Base-by-base conservation (phyloP, 2,329 filamentous ascomycete genomes). In the Amylocarpus encephaloides region DNA sequence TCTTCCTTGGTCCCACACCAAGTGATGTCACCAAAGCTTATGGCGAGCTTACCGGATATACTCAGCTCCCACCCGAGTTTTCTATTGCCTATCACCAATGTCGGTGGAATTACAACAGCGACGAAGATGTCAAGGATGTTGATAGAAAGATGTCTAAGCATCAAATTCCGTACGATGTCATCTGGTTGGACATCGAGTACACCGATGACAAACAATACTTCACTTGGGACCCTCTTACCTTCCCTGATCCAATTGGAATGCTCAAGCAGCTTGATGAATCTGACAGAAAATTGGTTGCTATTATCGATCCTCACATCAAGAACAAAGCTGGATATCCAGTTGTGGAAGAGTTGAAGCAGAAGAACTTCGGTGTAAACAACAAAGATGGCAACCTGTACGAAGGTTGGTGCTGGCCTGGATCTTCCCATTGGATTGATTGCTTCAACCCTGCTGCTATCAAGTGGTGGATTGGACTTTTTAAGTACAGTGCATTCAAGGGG, bases 151-250 rank as follows among this genome's bases (percentile, higher is more conserved):
- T 98, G 73, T 91, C 97, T 73, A 94, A 93, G 72, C 82, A 84
- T 70, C 85, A 88, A 66, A 96, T 98, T 48, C 93, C 93, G 0
- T 98, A 97, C 71, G 93, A 98, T 69, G 88, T 97, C 57, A 98
- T 98, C 63, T 98, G 93, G 93, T 82, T 98, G 15, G 93, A 98
- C 63, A 88, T 98, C 59, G 93, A 98, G 71, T 98, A 97, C 69
- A 94, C 91, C 0, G 88, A 98, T 53, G 90, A 86, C 68, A 92
- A 93, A 71, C 94, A 95, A 72, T 98, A 98, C 73, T 98, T 98
- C 67, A 96, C 91, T 0, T 98, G 90, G 88, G 92, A 98, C 63
- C 79, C 83, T 16, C 78, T 95, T 64, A 93, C 84, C 44, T 98
- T 98, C 70, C 77, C 82, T 12, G 83, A 97, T 60, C 91, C 93